These are phyloP conservation scores for Penicillium macrosclerotiorum DNA, from an alignment of 495 filamentous ascomycete genomes.

Conservation along the genomic window DNA sequence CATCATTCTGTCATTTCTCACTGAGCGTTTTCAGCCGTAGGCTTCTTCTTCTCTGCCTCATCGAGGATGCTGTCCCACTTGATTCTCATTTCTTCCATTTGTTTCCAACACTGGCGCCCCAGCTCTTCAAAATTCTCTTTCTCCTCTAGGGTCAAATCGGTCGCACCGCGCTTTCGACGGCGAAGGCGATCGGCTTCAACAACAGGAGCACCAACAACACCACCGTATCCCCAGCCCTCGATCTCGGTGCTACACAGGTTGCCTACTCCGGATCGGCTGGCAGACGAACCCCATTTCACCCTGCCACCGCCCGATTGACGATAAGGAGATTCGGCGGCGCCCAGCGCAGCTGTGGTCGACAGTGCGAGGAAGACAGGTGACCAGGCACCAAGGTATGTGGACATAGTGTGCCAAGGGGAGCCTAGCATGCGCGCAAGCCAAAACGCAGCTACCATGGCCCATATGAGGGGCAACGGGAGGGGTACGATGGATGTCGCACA, in stretches of 20 bases:
- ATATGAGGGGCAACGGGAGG: slow-evolving; percentile 61
- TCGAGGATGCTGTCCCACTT: slow-evolving; percentile 71
- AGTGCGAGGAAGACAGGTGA: slow-evolving; percentile 79
- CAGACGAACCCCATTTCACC: slow-evolving; percentile 82
- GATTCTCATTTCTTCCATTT: slow-evolving; percentile 79
- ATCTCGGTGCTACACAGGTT: slow-evolving; percentile 70
- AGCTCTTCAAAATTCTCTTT: slow-evolving; percentile 70
- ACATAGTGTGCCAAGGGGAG: slow-evolving; percentile 80
- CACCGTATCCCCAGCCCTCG: slow-evolving; percentile 82
- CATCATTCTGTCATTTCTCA: no score
- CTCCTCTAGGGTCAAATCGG: slow-evolving; percentile 60
- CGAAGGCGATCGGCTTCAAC: slow-evolving; percentile 45
- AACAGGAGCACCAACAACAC: slow-evolving; percentile 53
- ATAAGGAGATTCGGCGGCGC: slow-evolving; percentile 54
- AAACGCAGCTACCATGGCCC: slow-evolving; percentile 61
- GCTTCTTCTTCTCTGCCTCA: slow-evolving; percentile 24
- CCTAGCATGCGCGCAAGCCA: slow-evolving; percentile 75
- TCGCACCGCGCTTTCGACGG: slow-evolving; percentile 55
- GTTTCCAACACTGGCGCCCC: slow-evolving; percentile 70
- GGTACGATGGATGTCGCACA: slow-evolving; percentile 78
- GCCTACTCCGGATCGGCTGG: slow-evolving; percentile 54
- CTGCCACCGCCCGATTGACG: slow-evolving; percentile 47
- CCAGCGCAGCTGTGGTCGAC: slow-evolving; percentile 61
- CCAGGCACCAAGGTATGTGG: slow-evolving; percentile 71
- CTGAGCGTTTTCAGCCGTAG: slow-evolving; percentile 4